These are phyloP conservation scores for Syncephalastrum racemosum DNA, from an alignment of 371 early-diverging fungal genomes.

Conservation along the genomic window DNA sequence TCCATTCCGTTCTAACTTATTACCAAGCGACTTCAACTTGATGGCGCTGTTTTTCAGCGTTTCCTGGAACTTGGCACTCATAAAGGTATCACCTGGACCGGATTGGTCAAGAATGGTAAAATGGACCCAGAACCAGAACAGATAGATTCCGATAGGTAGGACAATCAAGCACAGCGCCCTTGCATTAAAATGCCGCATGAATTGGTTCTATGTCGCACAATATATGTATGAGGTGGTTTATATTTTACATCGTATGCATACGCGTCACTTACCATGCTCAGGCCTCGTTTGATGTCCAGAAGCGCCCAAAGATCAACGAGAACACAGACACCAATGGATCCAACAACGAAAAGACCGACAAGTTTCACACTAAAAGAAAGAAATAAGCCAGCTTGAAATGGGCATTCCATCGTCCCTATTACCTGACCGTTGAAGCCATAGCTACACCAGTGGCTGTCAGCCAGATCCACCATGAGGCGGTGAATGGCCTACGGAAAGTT, in stretches of 20 bases:
- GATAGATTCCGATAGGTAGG: constrained; percentile 76
- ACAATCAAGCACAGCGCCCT: constrained; percentile 72
- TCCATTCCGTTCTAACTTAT: neutral
- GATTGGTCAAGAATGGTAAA: constrained; percentile 71
- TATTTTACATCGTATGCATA: neutral
- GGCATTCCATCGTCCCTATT: constrained; percentile 1
- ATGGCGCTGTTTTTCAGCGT: constrained; percentile 82
- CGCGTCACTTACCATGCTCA: constrained; percentile 56
- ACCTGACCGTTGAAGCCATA: constrained; percentile 71
- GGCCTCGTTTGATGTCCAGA: constrained; percentile 79
- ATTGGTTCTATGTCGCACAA: constrained; percentile 48
- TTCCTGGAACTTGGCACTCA: constrained; percentile 88
- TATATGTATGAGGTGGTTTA: neutral
- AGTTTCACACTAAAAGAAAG: constrained; percentile 80
- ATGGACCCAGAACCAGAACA: constrained; percentile 80
- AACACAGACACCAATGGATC: constrained; percentile 81
- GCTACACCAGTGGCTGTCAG: constrained; percentile 67
- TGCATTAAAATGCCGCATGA: constrained; percentile 66
- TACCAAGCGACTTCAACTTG: constrained; percentile 51
- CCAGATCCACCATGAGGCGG: constrained; percentile 75
- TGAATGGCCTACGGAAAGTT: constrained; percentile 53
- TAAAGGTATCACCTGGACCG: constrained; percentile 95
- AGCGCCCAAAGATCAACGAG: constrained; percentile 92
- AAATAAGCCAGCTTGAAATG: neutral
- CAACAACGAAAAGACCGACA: constrained; percentile 91